Evolutionary conservation across 2,329 filamentous ascomycete species (phyloP).

Genomic region (Cytospora piceae): DNA sequence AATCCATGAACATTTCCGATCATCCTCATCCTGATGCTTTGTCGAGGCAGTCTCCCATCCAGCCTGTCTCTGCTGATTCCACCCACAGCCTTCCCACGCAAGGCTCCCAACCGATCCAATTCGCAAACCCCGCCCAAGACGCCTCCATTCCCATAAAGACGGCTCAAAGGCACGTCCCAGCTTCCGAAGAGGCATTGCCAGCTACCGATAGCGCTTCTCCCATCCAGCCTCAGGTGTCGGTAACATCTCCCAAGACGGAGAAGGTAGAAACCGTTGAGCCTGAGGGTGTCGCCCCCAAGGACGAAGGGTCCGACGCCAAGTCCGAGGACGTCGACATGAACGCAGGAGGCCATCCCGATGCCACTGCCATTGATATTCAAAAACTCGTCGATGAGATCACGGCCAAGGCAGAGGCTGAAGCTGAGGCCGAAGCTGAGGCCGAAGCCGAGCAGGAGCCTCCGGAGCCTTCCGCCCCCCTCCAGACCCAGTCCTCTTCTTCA

Average conservation of each 20-base stretch:
- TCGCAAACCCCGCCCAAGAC: constrained; percentile 23
- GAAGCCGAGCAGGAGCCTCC: constrained; percentile 29
- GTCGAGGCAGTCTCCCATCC: constrained; percentile 34
- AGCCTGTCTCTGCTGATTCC: constrained; percentile 37
- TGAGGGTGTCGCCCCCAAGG: constrained; percentile 10
- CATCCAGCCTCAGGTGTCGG: constrained; percentile 16
- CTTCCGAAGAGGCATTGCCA: constrained; percentile 24
- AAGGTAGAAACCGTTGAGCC: constrained; percentile 26
- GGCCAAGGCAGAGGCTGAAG: constrained; percentile 35
- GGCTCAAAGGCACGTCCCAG: constrained; percentile 13
- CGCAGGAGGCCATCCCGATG: constrained; percentile 27
- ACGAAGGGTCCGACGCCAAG: constrained; percentile 24
- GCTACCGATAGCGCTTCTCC: constrained; percentile 17
- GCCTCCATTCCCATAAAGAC: constrained; percentile 23
- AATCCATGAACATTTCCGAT: constrained; percentile 48
- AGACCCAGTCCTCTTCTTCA: constrained; percentile 29
- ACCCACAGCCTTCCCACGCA: constrained; percentile 28
- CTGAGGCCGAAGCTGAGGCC: constrained; percentile 26
- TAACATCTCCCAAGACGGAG: constrained; percentile 20
- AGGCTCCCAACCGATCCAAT: constrained; percentile 21
- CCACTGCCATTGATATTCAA: constrained; percentile 40
- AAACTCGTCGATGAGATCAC: constrained; percentile 44
- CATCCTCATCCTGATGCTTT: constrained; percentile 44
- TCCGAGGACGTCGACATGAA: constrained; percentile 28
- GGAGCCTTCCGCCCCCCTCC: constrained; percentile 28